These are phyloP conservation scores for Kalmanozyma brasiliensis DNA, from an alignment of 1,284 basidiomycete genomes.

Conservation along the genomic window DNA sequence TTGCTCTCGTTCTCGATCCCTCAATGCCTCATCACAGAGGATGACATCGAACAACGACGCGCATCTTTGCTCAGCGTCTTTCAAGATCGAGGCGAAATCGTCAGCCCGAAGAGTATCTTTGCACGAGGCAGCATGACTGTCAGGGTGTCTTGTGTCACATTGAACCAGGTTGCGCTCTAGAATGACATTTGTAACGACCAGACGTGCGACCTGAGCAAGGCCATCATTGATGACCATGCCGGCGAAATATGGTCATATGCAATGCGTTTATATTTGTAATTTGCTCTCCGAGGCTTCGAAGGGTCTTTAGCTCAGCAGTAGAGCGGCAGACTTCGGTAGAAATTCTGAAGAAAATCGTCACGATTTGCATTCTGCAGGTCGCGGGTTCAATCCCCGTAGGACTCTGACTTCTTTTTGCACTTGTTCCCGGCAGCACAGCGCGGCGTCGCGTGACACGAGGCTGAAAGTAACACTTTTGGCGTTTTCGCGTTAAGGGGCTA, in stretches of 20 bases:
- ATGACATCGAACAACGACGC: background rate
- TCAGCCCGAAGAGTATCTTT: background rate
- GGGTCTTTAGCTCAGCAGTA: constrained; percentile 58
- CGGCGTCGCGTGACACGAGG: no score
- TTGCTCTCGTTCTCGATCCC: constrained; percentile 30
- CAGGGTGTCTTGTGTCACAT: constrained; percentile 5
- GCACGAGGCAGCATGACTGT: constrained; percentile 8
- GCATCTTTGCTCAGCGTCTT: constrained; percentile 1
- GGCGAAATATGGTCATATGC: no score
- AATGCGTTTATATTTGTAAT: no score
- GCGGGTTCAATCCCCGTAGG: constrained; percentile 57
- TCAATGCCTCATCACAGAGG: constrained; percentile 1
- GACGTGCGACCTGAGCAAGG: no score
- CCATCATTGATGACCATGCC: no score
- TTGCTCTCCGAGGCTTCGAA: no score
- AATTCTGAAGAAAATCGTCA: constrained; percentile 9
- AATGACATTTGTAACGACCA: no score
- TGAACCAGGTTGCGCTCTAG: constrained; percentile 23
- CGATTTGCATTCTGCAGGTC: constrained; percentile 45
- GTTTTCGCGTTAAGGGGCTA: no score
- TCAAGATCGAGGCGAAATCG: constrained; percentile 2
- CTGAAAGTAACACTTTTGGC: no score
- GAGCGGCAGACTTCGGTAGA: constrained; percentile 54
- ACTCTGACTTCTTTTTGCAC: constrained; percentile 29
- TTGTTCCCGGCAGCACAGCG: no score